phyloP scores from a whole-genome alignment of 2,329 filamentous ascomycete species.

The Fusarium cyanostomum region DNA sequence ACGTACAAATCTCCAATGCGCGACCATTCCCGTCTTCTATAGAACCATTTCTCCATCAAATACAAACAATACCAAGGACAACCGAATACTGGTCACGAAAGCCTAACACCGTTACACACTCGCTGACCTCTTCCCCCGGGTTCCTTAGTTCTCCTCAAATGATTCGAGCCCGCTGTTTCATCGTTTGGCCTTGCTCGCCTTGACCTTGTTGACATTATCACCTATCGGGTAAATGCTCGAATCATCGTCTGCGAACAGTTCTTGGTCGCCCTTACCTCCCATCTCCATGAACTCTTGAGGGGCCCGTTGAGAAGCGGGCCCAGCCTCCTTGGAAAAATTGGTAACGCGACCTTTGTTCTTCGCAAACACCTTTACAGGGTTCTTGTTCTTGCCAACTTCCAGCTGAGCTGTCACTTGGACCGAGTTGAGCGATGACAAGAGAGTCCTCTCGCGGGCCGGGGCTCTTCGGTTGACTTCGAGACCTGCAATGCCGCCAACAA shows the following conservation, averaged over 20 bases:
- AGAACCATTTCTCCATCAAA: conserved; percentile 4
- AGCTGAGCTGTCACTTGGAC: conserved; percentile 65
- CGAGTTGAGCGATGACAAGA: conserved; percentile 84
- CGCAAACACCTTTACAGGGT: conserved; percentile 76
- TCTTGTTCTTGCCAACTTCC: conserved; percentile 64
- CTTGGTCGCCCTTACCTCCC: conserved; percentile 86
- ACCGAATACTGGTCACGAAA: not conserved
- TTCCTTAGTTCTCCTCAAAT: not conserved
- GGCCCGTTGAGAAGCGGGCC: conserved; percentile 73
- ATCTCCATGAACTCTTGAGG: conserved; percentile 83
- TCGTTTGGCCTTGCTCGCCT: conserved; percentile 42
- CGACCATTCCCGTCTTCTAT: conserved; percentile 23
- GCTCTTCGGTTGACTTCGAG: conserved; percentile 88
- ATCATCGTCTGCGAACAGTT: conserved; percentile 74
- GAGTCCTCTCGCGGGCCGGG: conserved; percentile 80
- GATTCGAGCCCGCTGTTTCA: conserved; percentile 5
- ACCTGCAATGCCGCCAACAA: conserved; percentile 84
- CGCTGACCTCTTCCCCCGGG: not conserved
- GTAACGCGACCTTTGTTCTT: conserved; percentile 67
- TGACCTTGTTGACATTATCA: conserved; percentile 44
- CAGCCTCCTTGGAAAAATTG: conserved; percentile 64
- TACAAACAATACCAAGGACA: conserved; percentile 2
- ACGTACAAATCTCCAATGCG: conserved; percentile 4
- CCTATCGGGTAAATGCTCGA: conserved; percentile 58
- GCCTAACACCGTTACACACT: conserved; percentile 17